Percentiles rank a stretch among this genome's conserved stretches.
Conservation (phyloP, 192 early-diverging fungal genomes). For the Phlyctochytrium arcticum region DNA sequence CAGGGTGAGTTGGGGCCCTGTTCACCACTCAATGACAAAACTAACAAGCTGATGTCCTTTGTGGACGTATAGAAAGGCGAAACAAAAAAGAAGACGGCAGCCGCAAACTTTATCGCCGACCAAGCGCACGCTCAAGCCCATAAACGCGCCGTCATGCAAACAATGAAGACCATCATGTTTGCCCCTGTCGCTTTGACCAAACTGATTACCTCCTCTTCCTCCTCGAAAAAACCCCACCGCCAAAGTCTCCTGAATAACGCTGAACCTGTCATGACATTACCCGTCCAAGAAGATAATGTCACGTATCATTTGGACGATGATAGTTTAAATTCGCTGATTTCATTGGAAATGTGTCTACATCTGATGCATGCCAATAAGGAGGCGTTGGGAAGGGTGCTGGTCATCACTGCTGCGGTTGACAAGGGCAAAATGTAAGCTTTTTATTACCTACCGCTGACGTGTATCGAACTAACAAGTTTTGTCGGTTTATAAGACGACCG, state of each 20-base stretch:
- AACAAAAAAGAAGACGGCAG: conserved; percentile 18
- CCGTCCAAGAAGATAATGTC: conserved; percentile 38
- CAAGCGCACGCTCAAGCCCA: conserved; percentile 46
- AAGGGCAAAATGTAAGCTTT: conserved; percentile 31
- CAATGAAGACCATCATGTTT: conserved; percentile 51
- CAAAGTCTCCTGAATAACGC: conserved; percentile 19
- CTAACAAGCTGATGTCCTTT: too few relatives aligned
- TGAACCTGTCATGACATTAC: not conserved
- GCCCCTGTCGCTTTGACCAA: conserved; percentile 49
- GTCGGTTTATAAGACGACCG: conserved; percentile 44
- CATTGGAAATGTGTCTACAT: conserved; percentile 77
- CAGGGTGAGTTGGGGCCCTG: conserved; percentile 47
- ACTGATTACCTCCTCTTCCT: conserved; percentile 6
- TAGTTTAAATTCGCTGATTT: conserved; percentile 60
- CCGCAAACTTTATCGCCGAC: conserved; percentile 36
- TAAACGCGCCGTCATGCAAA: conserved; percentile 52
- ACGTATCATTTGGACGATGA: conserved; percentile 55
- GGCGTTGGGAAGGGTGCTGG: conserved; percentile 42
- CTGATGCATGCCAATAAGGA: conserved; percentile 90
- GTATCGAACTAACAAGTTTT: not conserved
- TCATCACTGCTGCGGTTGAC: conserved; percentile 42
- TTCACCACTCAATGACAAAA: too few relatives aligned
- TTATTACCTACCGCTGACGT: not conserved
- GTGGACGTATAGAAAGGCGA: conserved; percentile 28
- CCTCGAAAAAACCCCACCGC: conserved; percentile 4